A percentile compares a stretch with the other conserved stretches of the same genome.
Evolutionary conservation across 208 protist species (phyloP).

Genomic region (Acanthamoeba sp.): DNA sequence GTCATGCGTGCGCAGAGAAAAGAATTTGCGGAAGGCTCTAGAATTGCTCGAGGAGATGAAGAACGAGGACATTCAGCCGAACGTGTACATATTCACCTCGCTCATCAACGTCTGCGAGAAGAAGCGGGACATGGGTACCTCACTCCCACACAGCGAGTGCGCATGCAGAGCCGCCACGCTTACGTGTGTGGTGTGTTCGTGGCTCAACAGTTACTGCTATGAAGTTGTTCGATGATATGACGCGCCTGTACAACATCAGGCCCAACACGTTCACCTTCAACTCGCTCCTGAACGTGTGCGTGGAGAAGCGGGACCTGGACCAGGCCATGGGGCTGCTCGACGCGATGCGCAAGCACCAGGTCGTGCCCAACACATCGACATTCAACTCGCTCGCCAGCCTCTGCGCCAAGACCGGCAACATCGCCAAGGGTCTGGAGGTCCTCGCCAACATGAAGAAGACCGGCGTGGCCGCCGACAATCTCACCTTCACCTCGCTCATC

Average conservation of each 20-base stretch:
- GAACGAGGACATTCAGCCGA: slow-evolving; percentile 32
- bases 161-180: too few species aligned
- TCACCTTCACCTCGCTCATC: slow-evolving; percentile 48
- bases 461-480: slow-evolving; percentile 10
- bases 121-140: slow-evolving; percentile 25
- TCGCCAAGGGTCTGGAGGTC: not conserved
- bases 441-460: not conserved
- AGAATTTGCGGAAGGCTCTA: not conserved
- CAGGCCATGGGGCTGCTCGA: not conserved
- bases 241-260: not conserved
- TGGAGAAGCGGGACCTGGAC: slow-evolving; percentile 34
- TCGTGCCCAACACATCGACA: not conserved
- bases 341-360: not conserved
- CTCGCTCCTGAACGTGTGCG: slow-evolving; percentile 52
- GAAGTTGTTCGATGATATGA: slow-evolving; percentile 51
- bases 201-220: slow-evolving; percentile 6
- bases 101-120: slow-evolving; percentile 63
- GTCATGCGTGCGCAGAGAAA: too few species aligned
- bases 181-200: too few species aligned
- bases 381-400: slow-evolving; percentile 26
- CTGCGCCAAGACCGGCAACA: slow-evolving; percentile 19
- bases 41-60: slow-evolving; percentile 22
- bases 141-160: not conserved
- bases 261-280: slow-evolving; percentile 69
- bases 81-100: slow-evolving; percentile 46